Percentiles rank a stretch among this genome's conserved stretches.
Evolutionary conservation across 2,329 filamentous ascomycete species (phyloP).

Genomic region (Hypoxylon rubiginosum): DNA sequence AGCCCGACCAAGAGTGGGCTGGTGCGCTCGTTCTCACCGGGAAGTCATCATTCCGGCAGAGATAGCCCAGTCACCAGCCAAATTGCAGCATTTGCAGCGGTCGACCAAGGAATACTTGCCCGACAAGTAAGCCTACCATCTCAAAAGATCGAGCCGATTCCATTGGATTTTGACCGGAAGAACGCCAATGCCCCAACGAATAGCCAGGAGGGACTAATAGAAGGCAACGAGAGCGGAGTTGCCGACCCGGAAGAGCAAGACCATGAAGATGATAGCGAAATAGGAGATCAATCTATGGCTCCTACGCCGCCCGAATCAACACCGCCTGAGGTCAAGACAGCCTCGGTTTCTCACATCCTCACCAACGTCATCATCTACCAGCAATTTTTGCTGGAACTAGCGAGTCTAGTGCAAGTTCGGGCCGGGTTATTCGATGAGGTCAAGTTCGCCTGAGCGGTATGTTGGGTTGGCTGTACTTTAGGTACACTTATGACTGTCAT

Average conservation of each 20-base stretch:
- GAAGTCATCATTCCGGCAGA: conserved; percentile 49
- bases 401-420: conserved; percentile 80
- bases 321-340: conserved; percentile 57
- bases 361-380: conserved; percentile 86
- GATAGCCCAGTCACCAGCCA: conserved; percentile 63
- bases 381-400: conserved; percentile 82
- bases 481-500: conserved; percentile 11
- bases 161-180: conserved; percentile 59
- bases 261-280: conserved; percentile 40
- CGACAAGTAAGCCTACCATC: conserved; percentile 65
- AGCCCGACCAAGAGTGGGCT: conserved; percentile 52
- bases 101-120: conserved; percentile 73
- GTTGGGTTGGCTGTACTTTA: conserved; percentile 2
- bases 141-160: conserved; percentile 60
- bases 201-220: conserved; percentile 46
- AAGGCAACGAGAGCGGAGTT: conserved; percentile 44
- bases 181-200: conserved; percentile 33
- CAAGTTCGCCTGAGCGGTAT: conserved; percentile 63
- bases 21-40: conserved; percentile 59
- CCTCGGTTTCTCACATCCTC: conserved; percentile 81
- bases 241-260: conserved; percentile 43
- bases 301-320: conserved; percentile 40
- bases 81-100: conserved; percentile 71
- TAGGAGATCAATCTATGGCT: conserved; percentile 44
- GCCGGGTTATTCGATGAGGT: conserved; percentile 83